Evolutionary conservation across 2,329 filamentous ascomycete genomes (phyloP).

Genomic region (Botrytis tulipae): DNA sequence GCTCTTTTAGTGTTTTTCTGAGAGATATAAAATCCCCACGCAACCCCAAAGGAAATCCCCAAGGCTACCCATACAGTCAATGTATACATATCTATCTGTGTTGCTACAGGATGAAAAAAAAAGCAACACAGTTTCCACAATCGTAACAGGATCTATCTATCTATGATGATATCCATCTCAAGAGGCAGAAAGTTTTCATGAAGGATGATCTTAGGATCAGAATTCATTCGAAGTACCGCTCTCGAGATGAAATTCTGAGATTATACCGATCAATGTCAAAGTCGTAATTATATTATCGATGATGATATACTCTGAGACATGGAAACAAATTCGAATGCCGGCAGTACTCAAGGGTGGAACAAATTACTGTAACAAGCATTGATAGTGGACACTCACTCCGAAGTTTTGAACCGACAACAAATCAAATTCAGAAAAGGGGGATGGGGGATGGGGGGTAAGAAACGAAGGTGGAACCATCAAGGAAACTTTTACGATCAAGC

Average conservation of each 20-base stretch:
- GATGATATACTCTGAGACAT: background rate
- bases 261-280: background rate
- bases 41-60: background rate
- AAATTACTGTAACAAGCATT: constrained; percentile 5
- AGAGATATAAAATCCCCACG: background rate
- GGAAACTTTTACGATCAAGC: background rate
- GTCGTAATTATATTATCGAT: background rate
- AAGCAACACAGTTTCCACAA: background rate
- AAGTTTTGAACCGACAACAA: background rate
- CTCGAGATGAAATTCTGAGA: background rate
- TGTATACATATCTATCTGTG: background rate
- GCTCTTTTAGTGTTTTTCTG: background rate
- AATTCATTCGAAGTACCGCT: background rate
- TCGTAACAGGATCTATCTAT: background rate
- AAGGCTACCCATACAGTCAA: background rate
- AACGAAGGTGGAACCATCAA: background rate
- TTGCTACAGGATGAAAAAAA: background rate
- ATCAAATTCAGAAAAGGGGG: background rate
- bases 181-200: background rate
- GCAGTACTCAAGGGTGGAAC: constrained; percentile 1
- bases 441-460: background rate
- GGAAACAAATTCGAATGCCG: background rate
- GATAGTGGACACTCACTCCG: background rate
- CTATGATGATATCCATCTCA: background rate
- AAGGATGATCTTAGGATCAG: background rate